Percentiles rank a stretch among this genome's conserved stretches.
These are phyloP conservation scores for Mariannaea sp. DNA, from an alignment of 2,329 filamentous ascomycete species.

Conservation along the genomic window DNA sequence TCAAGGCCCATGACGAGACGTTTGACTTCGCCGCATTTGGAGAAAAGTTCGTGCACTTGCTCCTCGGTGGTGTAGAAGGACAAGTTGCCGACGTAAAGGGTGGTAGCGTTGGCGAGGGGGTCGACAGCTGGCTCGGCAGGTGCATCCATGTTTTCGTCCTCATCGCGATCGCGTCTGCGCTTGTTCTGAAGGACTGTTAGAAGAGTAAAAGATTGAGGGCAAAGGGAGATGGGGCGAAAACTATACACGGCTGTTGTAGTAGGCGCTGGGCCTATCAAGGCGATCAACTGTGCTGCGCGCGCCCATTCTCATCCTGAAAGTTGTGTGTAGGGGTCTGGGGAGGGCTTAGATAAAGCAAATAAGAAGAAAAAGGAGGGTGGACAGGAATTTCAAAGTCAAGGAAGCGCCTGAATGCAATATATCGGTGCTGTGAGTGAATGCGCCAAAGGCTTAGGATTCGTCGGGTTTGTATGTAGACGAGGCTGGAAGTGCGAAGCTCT, in stretches of 20 bases:
- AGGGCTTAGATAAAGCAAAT: not conserved
- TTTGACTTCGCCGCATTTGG: conserved; percentile 97
- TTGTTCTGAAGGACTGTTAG: conserved; percentile 62
- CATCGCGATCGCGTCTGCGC: conserved; percentile 67
- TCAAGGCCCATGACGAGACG: conserved; percentile 97
- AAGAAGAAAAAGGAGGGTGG: not conserved
- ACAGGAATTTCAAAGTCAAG: not conserved
- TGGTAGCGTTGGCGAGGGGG: conserved; percentile 84
- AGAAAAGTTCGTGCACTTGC: conserved; percentile 96
- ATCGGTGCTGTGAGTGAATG: not conserved
- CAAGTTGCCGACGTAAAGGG: conserved; percentile 97
- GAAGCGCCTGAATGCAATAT: not conserved
- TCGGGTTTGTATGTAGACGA: conserved; percentile 5
- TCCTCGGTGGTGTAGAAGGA: conserved; percentile 99
- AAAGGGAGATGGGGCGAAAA: conserved; percentile 32
- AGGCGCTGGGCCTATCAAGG: conserved; percentile 92
- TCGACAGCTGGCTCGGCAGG: conserved; percentile 61
- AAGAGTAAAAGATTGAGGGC: not conserved
- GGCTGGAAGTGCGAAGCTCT: conserved; percentile 17
- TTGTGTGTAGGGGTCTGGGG: not conserved
- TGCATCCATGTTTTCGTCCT: conserved; percentile 52
- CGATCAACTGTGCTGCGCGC: conserved; percentile 80
- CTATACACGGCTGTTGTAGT: conserved; percentile 79
- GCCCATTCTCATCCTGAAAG: conserved; percentile 50
- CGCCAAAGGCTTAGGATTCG: not conserved